Evolutionary conservation across 2,329 filamentous ascomycete genomes (phyloP).

Genomic region (Plenodomus lindquistii): DNA sequence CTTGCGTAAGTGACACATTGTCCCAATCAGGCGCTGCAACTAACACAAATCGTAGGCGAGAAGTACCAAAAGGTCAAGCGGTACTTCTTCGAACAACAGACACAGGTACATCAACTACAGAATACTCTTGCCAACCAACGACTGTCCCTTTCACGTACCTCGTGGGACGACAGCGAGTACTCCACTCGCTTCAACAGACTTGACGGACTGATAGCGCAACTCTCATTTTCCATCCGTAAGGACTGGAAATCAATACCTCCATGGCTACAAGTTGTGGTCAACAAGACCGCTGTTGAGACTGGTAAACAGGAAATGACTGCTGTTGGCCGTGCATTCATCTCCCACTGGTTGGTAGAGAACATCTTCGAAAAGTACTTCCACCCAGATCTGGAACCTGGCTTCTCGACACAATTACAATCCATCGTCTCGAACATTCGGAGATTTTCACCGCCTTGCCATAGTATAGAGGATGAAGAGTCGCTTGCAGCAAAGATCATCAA

Average conservation of each 20-base stretch:
- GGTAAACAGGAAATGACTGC: conserved; percentile 99
- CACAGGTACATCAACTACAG: conserved; percentile 90
- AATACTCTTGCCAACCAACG: conserved; percentile 97
- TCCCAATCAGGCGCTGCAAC: neutral
- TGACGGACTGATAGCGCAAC: conserved; percentile 90
- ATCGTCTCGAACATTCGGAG: conserved; percentile 87
- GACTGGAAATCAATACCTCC: conserved; percentile 81
- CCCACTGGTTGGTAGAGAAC: conserved; percentile 86
- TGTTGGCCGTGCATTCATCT: conserved; percentile 85
- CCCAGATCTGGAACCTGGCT: conserved; percentile 74
- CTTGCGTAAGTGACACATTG: conserved; percentile 46
- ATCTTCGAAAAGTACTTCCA: conserved; percentile 93
- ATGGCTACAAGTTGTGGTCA: conserved; percentile 81
- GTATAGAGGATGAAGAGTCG: conserved; percentile 86
- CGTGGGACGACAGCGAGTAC: conserved; percentile 95
- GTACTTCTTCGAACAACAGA: conserved; percentile 90
- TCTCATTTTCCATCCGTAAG: conserved; percentile 95
- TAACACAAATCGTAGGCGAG: conserved; percentile 61
- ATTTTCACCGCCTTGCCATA: conserved; percentile 72
- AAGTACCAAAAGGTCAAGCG: conserved; percentile 99
- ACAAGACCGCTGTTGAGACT: conserved; percentile 79
- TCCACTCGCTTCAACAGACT: conserved; percentile 84
- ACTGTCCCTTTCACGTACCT: conserved; percentile 89
- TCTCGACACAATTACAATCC: conserved; percentile 79
- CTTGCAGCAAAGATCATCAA: conserved; percentile 84